phyloP scores from a whole-genome alignment of 345 rosid genomes.

The Excoecaria cochinchinensis region DNA sequence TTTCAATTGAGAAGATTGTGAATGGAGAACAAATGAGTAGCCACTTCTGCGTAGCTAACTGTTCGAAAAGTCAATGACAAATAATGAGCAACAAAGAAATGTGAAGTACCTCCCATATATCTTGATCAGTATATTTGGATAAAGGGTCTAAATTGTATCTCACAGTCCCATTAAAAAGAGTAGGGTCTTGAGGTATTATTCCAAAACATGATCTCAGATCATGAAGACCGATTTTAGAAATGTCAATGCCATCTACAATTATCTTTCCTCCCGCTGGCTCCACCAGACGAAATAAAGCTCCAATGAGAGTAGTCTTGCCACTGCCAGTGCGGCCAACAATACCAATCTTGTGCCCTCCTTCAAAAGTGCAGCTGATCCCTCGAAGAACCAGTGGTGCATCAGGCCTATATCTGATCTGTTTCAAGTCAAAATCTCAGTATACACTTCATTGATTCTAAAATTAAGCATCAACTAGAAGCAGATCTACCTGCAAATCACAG shows the following conservation, averaged over 20 bases:
- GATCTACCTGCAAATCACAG: slow-evolving; percentile 66
- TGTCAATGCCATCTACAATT: slow-evolving; percentile 77
- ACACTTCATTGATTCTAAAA: not conserved
- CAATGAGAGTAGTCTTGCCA: slow-evolving; percentile 86
- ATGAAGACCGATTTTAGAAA: slow-evolving; percentile 71
- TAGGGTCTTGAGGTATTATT: slow-evolving; percentile 94
- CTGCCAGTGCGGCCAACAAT: slow-evolving; percentile 95
- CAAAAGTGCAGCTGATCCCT: slow-evolving; percentile 78
- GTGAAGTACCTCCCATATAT: slow-evolving; percentile 84
- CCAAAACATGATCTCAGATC: slow-evolving; percentile 89
- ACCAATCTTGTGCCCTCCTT: slow-evolving; percentile 94
- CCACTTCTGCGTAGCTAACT: not conserved
- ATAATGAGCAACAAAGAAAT: not conserved
- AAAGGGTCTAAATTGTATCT: slow-evolving; percentile 88
- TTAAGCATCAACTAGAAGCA: not conserved
- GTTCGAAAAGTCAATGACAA: not conserved
- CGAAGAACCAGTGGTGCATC: slow-evolving; percentile 69
- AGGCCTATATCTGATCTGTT: slow-evolving; percentile 75
- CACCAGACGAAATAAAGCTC: slow-evolving; percentile 89
- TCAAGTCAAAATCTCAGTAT: slow-evolving; percentile 14
- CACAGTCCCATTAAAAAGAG: slow-evolving; percentile 88
- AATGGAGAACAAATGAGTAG: not conserved
- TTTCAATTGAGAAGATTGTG: not conserved
- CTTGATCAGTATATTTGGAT: slow-evolving; percentile 65
- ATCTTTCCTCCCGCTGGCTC: slow-evolving; percentile 87